Evolutionary conservation across 495 filamentous ascomycete genomes (phyloP), one percentile per base, ranked within the genome.

Genomic region (Trichoderma erinaceum): DNA sequence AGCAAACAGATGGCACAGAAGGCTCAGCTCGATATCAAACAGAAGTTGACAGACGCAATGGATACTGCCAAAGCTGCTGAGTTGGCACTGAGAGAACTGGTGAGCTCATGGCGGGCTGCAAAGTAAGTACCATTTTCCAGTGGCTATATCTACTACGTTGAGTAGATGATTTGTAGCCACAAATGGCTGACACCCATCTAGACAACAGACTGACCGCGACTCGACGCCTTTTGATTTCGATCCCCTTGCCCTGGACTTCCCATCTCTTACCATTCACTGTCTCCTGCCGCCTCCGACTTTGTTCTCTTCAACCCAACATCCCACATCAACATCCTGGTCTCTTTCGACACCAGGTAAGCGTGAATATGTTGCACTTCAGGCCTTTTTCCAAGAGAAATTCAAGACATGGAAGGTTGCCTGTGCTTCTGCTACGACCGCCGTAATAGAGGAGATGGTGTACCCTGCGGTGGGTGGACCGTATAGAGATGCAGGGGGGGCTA

Each of bases 21-120:
- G 82, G 70, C 85, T 72, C 79, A 89, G 73, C 75, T 85, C 72
- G 78, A 89, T 72, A 75, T 83, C 76, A 80, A 84, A 71, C 79
- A 88, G 74, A 78, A 85, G 73, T 66, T 80, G 72, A 78, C 81
- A 71, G 86, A 87, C 69, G 88, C 87, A 41, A 78, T 86, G 70
- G 92, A 96, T 72, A 92, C 85, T 25, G 85, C 86, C 50, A 86
- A 86, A 68, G 92, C 93, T 6, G 85, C 92, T n/a, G 92, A 97
- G 77, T 74, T 96, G 71, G 93, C 93, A 11, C 78, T 97, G 72
- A 81, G 88, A 68, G 93, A 97, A 74, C 81, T 96, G 48, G 78
- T 96, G 18, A 86, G 87, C 61, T 93, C 88, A 69, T 82, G 92
- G 69, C 87, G 89, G 73, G 91, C 92, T 69, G 92, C 93, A 63